Conservation (phyloP, 768 basidiomycete genomes). For the Amanita exitialis region DNA sequence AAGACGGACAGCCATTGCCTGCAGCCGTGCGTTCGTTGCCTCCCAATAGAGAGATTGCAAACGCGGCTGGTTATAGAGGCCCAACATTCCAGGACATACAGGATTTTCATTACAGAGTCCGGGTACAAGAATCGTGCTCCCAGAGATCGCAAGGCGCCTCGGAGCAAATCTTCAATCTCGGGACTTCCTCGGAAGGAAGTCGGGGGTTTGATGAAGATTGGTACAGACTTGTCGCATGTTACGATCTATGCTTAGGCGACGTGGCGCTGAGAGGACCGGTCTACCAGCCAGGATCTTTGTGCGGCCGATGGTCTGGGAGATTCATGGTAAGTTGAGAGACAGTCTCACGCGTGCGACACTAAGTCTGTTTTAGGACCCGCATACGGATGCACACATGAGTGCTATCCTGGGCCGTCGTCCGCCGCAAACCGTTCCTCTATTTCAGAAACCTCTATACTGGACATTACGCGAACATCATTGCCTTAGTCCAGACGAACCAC, state of each 20-base stretch:
- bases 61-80: conserved; percentile 15
- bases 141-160: not conserved
- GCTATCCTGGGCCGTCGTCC: conserved; percentile 15
- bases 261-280: conserved; percentile 30
- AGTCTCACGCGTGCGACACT: not conserved
- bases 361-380: conserved; percentile 8
- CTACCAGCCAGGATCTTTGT: conserved; percentile 31
- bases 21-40: conserved; percentile 17
- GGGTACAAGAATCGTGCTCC: conserved; percentile 11
- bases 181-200: conserved; percentile 15
- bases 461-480: conserved; percentile 38
- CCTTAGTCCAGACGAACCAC: conserved; percentile 24
- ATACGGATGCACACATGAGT: conserved; percentile 13
- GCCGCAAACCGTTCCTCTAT: conserved; percentile 16
- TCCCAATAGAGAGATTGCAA: conserved; percentile 20
- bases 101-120: conserved; percentile 26
- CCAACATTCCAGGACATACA: conserved; percentile 30
- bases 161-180: conserved; percentile 5
- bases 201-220: conserved; percentile 34
- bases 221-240: conserved; percentile 34
- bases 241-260: conserved; percentile 23
- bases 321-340: conserved; percentile 24
- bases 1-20: conserved; percentile 18
- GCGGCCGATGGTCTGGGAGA: conserved; percentile 38
- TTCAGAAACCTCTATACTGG: conserved; percentile 29